A percentile compares a stretch with the other conserved stretches of the same genome.
Conservation (phyloP, 768 basidiomycete genomes). For the Lactarius trivialis region DNA sequence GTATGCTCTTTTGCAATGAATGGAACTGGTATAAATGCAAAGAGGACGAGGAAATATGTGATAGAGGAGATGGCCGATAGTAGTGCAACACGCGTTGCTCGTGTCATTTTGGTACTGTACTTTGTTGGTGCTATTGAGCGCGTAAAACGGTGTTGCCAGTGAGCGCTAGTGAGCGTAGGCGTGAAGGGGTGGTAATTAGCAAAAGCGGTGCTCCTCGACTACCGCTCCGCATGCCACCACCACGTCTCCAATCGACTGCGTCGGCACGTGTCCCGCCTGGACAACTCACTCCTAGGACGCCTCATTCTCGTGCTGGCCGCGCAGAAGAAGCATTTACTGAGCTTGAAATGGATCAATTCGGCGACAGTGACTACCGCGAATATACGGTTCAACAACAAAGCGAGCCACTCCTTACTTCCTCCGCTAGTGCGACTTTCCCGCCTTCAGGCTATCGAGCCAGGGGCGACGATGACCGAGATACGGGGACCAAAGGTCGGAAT, state of each 20-base stretch:
- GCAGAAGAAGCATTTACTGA: conserved; percentile 49
- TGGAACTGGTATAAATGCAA: conserved; percentile 49
- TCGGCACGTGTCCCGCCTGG: conserved; percentile 4
- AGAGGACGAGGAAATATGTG: conserved; percentile 52
- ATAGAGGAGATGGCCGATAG: conserved; percentile 37
- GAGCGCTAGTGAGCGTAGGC: not conserved
- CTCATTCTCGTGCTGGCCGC: conserved; percentile 53
- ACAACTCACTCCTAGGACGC: conserved; percentile 50
- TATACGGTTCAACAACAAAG: conserved; percentile 29
- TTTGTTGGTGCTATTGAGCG: not conserved
- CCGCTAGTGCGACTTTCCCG: conserved; percentile 31
- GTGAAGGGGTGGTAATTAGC: not conserved
- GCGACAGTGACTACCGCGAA: conserved; percentile 36
- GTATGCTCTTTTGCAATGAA: conserved; percentile 42
- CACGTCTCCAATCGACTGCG: conserved; percentile 10
- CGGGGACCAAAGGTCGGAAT: conserved; percentile 8
- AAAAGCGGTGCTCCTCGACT: not conserved
- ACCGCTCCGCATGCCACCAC: conserved; percentile 18
- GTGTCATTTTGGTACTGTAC: conserved; percentile 42
- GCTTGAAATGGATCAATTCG: conserved; percentile 40
- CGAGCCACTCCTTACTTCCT: conserved; percentile 46
- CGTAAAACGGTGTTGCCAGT: not conserved
- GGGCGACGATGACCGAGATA: conserved; percentile 35
- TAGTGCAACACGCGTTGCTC: conserved; percentile 49
- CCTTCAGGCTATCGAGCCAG: conserved; percentile 35